A percentile compares a stretch with the other conserved stretches of the same genome.
Evolutionary conservation across 257 asterid species (phyloP).

Genomic region (Mitragyna speciosa): DNA sequence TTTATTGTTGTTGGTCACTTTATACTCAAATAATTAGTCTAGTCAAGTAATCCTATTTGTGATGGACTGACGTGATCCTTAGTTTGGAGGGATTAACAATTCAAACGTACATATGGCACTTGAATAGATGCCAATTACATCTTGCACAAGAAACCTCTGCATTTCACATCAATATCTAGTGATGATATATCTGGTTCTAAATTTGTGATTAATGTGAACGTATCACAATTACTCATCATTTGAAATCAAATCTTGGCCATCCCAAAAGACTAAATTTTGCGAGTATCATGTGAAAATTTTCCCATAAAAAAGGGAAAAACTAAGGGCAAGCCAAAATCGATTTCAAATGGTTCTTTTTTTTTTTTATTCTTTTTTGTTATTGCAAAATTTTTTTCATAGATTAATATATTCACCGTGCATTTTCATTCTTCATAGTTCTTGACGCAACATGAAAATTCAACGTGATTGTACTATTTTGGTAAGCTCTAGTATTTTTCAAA

Average conservation of each 20-base stretch:
- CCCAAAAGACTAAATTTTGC: neutral
- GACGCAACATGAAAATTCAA: neutral
- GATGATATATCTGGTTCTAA: neutral
- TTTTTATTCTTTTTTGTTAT: too few relatives aligned
- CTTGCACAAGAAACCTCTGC: neutral
- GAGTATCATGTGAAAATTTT: neutral
- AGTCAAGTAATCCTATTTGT: too few relatives aligned
- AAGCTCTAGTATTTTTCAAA: slow-evolving; percentile 10
- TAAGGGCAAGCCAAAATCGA: neutral
- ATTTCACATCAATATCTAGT: neutral
- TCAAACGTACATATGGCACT: neutral
- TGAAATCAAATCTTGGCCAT: neutral
- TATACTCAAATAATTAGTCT: too few relatives aligned
- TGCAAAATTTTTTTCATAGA: too few relatives aligned
- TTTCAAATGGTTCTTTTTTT: neutral
- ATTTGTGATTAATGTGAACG: neutral
- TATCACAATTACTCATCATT: neutral
- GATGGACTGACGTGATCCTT: neutral
- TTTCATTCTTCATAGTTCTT: neutral
- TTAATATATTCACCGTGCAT: neutral
- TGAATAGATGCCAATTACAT: neutral
- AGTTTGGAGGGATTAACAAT: too few relatives aligned
- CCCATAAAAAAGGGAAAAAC: too few relatives aligned
- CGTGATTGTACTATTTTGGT: neutral
- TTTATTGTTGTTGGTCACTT: too few relatives aligned